A percentile compares a stretch with the other conserved stretches of the same genome.
Evolutionary conservation across 2,329 filamentous ascomycete genomes (phyloP).

Genomic region (Dendryphion nanum): DNA sequence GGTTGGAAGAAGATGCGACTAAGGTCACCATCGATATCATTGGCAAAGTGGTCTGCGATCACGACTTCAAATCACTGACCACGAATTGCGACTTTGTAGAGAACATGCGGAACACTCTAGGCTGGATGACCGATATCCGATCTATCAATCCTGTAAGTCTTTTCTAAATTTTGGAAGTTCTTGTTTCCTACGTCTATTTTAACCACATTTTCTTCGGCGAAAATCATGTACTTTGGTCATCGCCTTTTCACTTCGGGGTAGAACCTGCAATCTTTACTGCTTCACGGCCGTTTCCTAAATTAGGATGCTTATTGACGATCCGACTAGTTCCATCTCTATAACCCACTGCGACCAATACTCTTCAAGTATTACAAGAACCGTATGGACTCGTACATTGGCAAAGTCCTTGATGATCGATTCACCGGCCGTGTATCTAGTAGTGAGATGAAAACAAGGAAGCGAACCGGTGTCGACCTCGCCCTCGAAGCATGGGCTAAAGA

Average conservation of each 20-base stretch:
- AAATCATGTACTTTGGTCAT: no score
- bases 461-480: conserved; percentile 42
- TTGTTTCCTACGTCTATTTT: no score
- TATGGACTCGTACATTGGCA: conserved; percentile 39
- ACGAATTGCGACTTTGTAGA: conserved; percentile 36
- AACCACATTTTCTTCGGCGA: no score
- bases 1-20: conserved; percentile 41
- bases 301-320: no score
- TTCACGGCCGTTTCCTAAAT: no score
- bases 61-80: conserved; percentile 38
- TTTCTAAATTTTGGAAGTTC: no score
- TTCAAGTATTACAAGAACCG: conserved; percentile 34
- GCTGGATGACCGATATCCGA: conserved; percentile 35
- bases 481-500: conserved; percentile 41
- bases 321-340: conserved; percentile 36
- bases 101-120: conserved; percentile 35
- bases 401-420: conserved; percentile 39
- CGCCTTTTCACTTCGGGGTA: no score
- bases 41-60: conserved; percentile 39
- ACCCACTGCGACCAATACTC: conserved; percentile 37
- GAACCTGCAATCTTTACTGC: no score
- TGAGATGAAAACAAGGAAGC: conserved; percentile 24
- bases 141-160: conserved; percentile 33
- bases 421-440: conserved; percentile 20
- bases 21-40: conserved; percentile 45